Evolutionary conservation across 495 filamentous ascomycete species (phyloP), one percentile per base, ranked within the genome.

Genomic region (Aspergillus incahuasiensis): DNA sequence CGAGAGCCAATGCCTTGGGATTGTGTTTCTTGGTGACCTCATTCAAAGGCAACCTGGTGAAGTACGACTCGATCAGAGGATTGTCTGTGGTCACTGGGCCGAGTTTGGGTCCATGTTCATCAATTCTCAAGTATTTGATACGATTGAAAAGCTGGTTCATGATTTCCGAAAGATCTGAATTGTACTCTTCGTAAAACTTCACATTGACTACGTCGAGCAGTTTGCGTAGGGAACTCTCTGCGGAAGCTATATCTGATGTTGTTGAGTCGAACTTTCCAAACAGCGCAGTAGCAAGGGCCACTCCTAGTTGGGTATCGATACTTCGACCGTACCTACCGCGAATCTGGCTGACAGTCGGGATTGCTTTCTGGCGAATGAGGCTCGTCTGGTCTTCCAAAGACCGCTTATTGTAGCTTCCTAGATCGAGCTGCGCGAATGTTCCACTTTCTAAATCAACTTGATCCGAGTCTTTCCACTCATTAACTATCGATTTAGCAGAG

Each of bases 41-140:
- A 57, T 96, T 96, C 28, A 78, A 65, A 2, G 94, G 90, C 20
- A 99, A 81, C 15, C 95, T 85, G 5, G 92, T 96, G 73, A 99
- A 99, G 74, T 97, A 97, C 0, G 89, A 78, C 72, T 99, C 95
- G 55, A 96, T 89, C n/a, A 99, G 74, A 38, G 94, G 90, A 59
- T 80, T 89, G 22, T 86, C 70, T 20, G 82, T 71, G 54, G 81
- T 86, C 64, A 99, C 88, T 12, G 85, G 81, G 1, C 95, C 95
- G 58, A 87, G 71, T 67, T 89, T 95, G 3, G 95, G 95, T 2
- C 95, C 95, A 65, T 97, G 81, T 0, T 90, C 89, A 59, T 97
- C 95, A 18, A 99, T 71, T 44, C 95, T 84, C 54, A 90, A 75
- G 71, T 97, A 99, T 64, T 92, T 95, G 72, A 92, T 86, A 53